phyloP scores from a whole-genome alignment of 176 grass and related monocot species.

The Rhynchospora breviuscula region DNA sequence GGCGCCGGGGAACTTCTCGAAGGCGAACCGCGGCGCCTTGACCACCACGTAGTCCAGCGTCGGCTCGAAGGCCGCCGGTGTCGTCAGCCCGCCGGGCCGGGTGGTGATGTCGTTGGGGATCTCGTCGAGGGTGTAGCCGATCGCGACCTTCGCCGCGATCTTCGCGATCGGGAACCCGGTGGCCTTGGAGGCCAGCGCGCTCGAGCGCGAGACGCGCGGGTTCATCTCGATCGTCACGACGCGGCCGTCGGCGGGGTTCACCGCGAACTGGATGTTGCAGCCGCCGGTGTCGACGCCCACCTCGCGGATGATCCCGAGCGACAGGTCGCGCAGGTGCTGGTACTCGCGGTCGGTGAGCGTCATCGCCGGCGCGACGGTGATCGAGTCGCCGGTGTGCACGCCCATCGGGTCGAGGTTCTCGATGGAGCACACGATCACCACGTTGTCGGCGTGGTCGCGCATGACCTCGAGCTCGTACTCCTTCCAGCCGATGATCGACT shows the following conservation, averaged over 20 bases:
- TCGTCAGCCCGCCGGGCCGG: no score
- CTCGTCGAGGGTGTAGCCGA: constrained; percentile 75
- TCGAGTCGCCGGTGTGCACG: no score
- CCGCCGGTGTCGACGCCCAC: constrained; percentile 85
- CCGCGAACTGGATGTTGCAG: constrained; percentile 70
- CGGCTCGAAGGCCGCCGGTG: constrained; percentile 79
- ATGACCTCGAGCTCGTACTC: constrained; percentile 92
- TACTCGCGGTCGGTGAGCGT: constrained; percentile 82
- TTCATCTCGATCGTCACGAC: constrained; percentile 92
- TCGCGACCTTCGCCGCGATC: constrained; percentile 72
- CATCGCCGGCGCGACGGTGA: constrained; percentile 59
- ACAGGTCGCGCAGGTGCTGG: constrained; percentile 61
- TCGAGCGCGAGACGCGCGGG: constrained; percentile 71
- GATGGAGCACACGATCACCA: constrained; percentile 85
- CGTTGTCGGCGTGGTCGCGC: constrained; percentile 78
- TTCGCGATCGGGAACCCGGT: constrained; percentile 87
- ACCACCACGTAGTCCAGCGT: constrained; percentile 86
- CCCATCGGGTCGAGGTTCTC: constrained; percentile 87
- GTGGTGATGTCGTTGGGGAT: constrained; percentile 87
- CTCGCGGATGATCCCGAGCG: constrained; percentile 63
- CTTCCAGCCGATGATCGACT: constrained; percentile 80
- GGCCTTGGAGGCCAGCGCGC: constrained; percentile 65
- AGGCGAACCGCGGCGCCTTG: constrained; percentile 86
- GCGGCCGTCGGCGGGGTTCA: constrained; percentile 67
- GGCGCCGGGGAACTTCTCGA: constrained; percentile 87